A percentile compares a stretch with the other conserved stretches of the same genome.
Conservation (phyloP, 2,329 filamentous ascomycete genomes). For the Fusarium decemcellulare region DNA sequence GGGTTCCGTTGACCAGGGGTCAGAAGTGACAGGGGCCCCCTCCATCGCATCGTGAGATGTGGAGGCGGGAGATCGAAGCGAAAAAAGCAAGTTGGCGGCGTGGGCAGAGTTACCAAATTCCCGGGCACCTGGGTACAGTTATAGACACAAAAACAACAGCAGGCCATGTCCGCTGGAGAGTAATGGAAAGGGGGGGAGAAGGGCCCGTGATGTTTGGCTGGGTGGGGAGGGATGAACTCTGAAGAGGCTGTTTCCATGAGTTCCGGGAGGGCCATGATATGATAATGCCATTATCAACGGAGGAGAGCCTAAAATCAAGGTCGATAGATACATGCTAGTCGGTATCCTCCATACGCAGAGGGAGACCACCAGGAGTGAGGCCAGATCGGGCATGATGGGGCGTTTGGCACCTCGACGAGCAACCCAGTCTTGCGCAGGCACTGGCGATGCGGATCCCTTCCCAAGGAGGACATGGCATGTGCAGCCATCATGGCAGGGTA, state of each 20-base stretch:
- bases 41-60: conserved; percentile 30
- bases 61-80: conserved; percentile 44
- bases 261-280: not conserved
- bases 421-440: conserved; percentile 4
- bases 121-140: conserved; percentile 26
- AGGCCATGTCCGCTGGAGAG: not conserved
- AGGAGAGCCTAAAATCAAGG: not conserved
- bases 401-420: conserved; percentile 4
- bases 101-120: conserved; percentile 16
- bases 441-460: conserved; percentile 6
- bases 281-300: not conserved
- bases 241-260: not conserved
- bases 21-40: conserved; percentile 20
- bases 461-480: conserved; percentile 3
- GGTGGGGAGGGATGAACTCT: not conserved
- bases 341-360: not conserved
- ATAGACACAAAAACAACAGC: not conserved
- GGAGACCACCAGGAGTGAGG: not conserved
- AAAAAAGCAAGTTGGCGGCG: conserved; percentile 34
- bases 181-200: not conserved
- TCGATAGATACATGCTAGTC: not conserved
- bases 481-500: conserved; percentile 3
- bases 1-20: conserved; percentile 24
- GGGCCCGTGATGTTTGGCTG: too few relatives aligned
- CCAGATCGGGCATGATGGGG: not conserved